Conservation (phyloP, 441 rosid genomes). For the Erodium moschatum region DNA sequence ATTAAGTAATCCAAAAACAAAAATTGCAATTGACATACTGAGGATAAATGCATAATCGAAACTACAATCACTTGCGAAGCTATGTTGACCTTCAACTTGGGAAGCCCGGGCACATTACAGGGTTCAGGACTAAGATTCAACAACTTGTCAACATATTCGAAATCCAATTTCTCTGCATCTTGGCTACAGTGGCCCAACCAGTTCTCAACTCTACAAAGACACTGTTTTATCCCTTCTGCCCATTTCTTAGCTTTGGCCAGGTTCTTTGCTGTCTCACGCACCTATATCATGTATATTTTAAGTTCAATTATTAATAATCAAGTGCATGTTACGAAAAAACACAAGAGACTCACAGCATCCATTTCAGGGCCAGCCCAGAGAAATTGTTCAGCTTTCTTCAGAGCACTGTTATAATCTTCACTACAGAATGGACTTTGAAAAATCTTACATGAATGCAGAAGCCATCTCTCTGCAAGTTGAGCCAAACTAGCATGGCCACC, state of each 20-base stretch:
- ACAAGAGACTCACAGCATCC: slow-evolving; percentile 57
- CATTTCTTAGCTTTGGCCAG: slow-evolving; percentile 52
- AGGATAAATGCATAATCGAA: slow-evolving; percentile 14
- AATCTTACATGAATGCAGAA: slow-evolving; percentile 37
- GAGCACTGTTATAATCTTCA: slow-evolving; percentile 38
- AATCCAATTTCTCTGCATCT: slow-evolving; percentile 39
- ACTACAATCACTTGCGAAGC: slow-evolving; percentile 17
- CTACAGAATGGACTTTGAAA: slow-evolving; percentile 42
- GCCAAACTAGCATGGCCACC: slow-evolving; percentile 41
- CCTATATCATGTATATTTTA: slow-evolving; percentile 32
- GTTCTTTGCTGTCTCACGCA: slow-evolving; percentile 50
- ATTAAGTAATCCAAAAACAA: slow-evolving; percentile 17
- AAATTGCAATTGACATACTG: slow-evolving; percentile 8
- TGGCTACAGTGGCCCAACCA: slow-evolving; percentile 28
- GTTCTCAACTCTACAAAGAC: slow-evolving; percentile 45
- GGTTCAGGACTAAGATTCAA: slow-evolving; percentile 49
- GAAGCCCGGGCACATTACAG: slow-evolving; percentile 55
- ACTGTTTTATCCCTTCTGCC: slow-evolving; percentile 60
- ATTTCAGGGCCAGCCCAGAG: slow-evolving; percentile 95
- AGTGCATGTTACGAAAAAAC: slow-evolving; percentile 20
- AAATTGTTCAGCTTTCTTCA: slow-evolving; percentile 92
- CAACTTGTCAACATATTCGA: slow-evolving; percentile 45
- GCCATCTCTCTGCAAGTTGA: slow-evolving; percentile 73
- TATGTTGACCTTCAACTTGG: slow-evolving; percentile 58
- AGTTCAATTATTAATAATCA: slow-evolving; percentile 14